A percentile compares a stretch with the other conserved stretches of the same genome.
phyloP scores from a whole-genome alignment of 1,284 basidiomycete species.

The Exobasidium cylindrosporum region DNA sequence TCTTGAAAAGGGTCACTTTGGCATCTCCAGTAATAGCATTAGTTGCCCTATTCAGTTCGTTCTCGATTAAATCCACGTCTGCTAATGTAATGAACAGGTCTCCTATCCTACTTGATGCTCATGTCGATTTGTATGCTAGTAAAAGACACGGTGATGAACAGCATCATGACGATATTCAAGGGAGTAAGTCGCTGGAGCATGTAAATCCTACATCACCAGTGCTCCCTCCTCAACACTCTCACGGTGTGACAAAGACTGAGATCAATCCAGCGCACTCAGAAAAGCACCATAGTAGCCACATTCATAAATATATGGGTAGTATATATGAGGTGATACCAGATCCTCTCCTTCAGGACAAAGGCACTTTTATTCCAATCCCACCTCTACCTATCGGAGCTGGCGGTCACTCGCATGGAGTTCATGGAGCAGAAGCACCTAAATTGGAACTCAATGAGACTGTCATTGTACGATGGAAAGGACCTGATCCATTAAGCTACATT shows the following conservation, averaged over 20 bases:
- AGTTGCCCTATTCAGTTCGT: background rate
- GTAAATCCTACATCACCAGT: too few relatives aligned
- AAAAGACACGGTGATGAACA: background rate
- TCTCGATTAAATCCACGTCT: background rate
- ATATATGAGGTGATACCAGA: background rate
- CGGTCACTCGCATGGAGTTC: conserved; percentile 26
- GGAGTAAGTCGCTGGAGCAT: too few relatives aligned
- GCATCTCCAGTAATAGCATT: background rate
- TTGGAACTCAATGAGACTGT: conserved; percentile 40
- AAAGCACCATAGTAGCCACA: background rate
- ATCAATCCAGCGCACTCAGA: too few relatives aligned
- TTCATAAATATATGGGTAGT: background rate
- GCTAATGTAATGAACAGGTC: background rate
- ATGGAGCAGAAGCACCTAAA: conserved; percentile 20
- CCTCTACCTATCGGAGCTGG: conserved; percentile 1
- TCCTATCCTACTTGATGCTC: too few relatives aligned
- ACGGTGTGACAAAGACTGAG: too few relatives aligned
- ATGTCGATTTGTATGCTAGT: too few relatives aligned
- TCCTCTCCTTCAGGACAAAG: background rate
- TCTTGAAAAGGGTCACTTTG: background rate
- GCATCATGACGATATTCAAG: too few relatives aligned
- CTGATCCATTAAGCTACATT: conserved; percentile 50
- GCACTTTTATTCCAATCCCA: background rate
- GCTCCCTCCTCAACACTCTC: too few relatives aligned
- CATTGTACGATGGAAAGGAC: conserved; percentile 41